Base-by-base conservation (phyloP, 2,329 filamentous ascomycete genomes). In the Fusarium sulawesiense region DNA sequence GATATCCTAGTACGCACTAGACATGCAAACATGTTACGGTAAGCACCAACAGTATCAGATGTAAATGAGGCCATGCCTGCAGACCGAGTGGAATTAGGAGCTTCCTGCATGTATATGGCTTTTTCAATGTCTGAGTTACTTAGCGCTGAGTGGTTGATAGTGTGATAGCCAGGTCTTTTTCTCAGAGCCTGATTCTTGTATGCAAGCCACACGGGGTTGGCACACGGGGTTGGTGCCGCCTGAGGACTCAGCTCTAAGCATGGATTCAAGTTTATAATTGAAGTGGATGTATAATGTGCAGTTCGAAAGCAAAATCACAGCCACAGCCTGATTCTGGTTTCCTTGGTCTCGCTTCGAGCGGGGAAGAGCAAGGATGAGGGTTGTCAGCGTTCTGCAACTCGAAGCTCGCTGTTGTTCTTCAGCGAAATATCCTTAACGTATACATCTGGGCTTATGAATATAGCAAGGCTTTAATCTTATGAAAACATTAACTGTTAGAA, bases 101-200 rank as follows among this genome's bases (percentile, higher is more conserved):
- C 18, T 32, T 23, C 3, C 16, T 20, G 12, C 48, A 25, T n/a
- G 18, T 16, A 27, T 12, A 34, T 16, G 21, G 30, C 18, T 34
- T 51, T 50, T 12, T 2, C 12, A 27, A 5, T 8, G 58, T 45
- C 49, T 64, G 23, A 14, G 8, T 37, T 64, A 9, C 4, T n/a
- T 9, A 7, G 10, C 25, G 18, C 20, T 58, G n/a, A 65, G 16
- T 64, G 51, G 62, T 44, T 27, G 20, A 14, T 18, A 16, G 21
- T 27, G 48, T 51, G 32, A 51, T 51, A 20, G 21, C 14, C 13
- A 20, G 13, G 18, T 20, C 37, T 13, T 25, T 45, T 20, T 21
- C 29, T n/a, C 61, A 41, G 20, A 60, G 59, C 59, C 65, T 56
- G 64, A 20, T 55, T 60, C 13, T 51, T 4, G 41, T 48, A 65